Conservation (phyloP, 805 yeast genomes). For the Candida krabiensis region DNA sequence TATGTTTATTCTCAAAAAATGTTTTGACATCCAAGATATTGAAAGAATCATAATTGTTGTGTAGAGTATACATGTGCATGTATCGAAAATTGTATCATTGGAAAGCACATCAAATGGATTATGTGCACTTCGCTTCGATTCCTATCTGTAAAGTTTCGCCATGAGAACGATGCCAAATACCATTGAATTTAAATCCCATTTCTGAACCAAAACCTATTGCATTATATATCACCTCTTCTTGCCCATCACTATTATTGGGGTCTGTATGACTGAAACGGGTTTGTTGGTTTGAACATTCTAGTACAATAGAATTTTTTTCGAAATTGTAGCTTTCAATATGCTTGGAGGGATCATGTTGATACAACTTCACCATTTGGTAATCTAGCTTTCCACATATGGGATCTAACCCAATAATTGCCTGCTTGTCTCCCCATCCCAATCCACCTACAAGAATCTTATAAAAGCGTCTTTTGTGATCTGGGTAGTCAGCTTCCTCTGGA, state of each 20-base stretch:
- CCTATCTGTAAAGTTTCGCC: slow-evolving; percentile 29
- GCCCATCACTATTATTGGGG: slow-evolving; percentile 1
- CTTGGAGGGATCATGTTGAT: slow-evolving; percentile 13
- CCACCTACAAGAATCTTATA: slow-evolving; percentile 71
- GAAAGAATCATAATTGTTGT: no score
- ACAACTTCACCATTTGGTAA: slow-evolving; percentile 19
- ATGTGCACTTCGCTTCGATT: no score
- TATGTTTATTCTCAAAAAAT: no score
- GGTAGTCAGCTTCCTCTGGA: neutral
- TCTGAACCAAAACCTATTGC: slow-evolving; percentile 37
- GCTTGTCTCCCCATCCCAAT: slow-evolving; percentile 73
- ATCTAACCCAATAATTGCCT: slow-evolving; percentile 63
- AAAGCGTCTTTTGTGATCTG: slow-evolving; percentile 27
- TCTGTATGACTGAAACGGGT: slow-evolving; percentile 6
- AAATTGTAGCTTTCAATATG: neutral
- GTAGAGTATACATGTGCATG: no score
- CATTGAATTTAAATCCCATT: slow-evolving; percentile 30
- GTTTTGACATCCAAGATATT: no score
- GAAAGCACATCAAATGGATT: no score
- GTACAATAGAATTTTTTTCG: slow-evolving; percentile 7
- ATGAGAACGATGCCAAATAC: slow-evolving; percentile 31
- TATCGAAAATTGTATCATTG: no score
- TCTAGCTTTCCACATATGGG: slow-evolving; percentile 46
- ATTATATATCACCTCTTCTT: slow-evolving; percentile 11
- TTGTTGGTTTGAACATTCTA: slow-evolving; percentile 27